Conservation (phyloP, 306 rosid genomes). For the Cucurbita argyrosperma region DNA sequence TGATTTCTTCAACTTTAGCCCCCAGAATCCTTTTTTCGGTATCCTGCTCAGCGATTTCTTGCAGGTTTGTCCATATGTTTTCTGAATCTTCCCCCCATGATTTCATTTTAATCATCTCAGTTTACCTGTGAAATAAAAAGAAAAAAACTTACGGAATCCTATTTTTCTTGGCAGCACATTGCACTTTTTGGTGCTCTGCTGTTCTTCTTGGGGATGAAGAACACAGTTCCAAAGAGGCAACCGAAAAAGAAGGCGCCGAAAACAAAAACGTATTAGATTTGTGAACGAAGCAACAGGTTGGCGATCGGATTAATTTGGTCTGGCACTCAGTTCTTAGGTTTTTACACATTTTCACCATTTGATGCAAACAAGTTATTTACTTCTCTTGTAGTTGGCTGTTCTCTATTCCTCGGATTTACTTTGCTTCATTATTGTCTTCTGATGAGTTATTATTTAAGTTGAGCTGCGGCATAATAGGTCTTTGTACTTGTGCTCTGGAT, state of each 20-base stretch:
- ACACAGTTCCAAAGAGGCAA: slow-evolving; percentile 32
- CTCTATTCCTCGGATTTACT: background rate
- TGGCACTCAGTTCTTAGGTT: background rate
- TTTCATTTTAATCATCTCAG: background rate
- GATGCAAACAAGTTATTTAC: background rate
- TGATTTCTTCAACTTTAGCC: slow-evolving; percentile 67
- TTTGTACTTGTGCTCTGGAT: background rate
- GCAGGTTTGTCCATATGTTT: slow-evolving; percentile 37
- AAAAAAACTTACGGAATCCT: background rate
- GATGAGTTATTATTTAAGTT: background rate
- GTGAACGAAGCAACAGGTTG: slow-evolving; percentile 2
- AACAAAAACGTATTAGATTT: slow-evolving; percentile 23
- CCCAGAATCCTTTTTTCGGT: slow-evolving; percentile 19
- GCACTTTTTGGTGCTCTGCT: slow-evolving; percentile 51
- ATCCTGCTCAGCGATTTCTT: slow-evolving; percentile 47
- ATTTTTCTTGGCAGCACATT: slow-evolving; percentile 35
- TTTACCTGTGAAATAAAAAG: background rate
- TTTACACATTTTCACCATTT: background rate
- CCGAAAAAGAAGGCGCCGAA: slow-evolving; percentile 42
- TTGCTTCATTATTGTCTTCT: background rate
- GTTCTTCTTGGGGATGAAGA: slow-evolving; percentile 61
- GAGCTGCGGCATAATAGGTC: background rate
- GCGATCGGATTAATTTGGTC: background rate
- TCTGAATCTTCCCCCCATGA: no score
- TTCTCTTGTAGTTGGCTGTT: background rate